phyloP scores from a whole-genome alignment of 306 rosid genomes.

The Cicer chorassanicum region DNA sequence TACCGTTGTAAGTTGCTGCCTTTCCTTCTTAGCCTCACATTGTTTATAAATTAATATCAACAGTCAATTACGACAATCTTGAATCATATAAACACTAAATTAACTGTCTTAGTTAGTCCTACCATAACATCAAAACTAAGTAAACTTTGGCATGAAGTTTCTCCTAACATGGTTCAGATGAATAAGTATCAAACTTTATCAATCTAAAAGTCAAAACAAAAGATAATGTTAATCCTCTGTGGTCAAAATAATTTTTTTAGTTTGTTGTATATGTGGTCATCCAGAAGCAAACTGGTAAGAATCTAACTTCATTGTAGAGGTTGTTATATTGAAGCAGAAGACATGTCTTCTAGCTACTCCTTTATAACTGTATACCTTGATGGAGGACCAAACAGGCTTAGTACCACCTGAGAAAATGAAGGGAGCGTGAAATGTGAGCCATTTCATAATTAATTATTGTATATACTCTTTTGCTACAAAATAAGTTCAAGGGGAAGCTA shows the following conservation, averaged over 20 bases:
- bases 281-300: conserved; percentile 25
- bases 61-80: conserved; percentile 1
- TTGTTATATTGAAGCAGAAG: conserved; percentile 45
- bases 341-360: conserved; percentile 49
- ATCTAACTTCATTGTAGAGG: conserved; percentile 37
- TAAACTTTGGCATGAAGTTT: conserved; percentile 4
- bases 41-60: conserved; percentile 1
- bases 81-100: neutral
- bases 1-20: neutral
- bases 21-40: neutral
- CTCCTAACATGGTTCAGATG: neutral
- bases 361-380: conserved; percentile 47
- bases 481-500: neutral
- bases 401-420: conserved; percentile 62
- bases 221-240: neutral
- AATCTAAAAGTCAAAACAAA: neutral
- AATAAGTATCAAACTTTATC: neutral
- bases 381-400: conserved; percentile 90
- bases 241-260: conserved; percentile 7
- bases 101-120: conserved; percentile 19
- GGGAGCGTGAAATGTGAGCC: conserved; percentile 33
- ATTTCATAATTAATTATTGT: conserved; percentile 7
- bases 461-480: conserved; percentile 7
- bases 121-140: conserved; percentile 30
- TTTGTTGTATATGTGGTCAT: conserved; percentile 16